These are phyloP conservation scores for Novymonas esmeraldas DNA, from an alignment of 208 protist species.

Conservation along the genomic window DNA sequence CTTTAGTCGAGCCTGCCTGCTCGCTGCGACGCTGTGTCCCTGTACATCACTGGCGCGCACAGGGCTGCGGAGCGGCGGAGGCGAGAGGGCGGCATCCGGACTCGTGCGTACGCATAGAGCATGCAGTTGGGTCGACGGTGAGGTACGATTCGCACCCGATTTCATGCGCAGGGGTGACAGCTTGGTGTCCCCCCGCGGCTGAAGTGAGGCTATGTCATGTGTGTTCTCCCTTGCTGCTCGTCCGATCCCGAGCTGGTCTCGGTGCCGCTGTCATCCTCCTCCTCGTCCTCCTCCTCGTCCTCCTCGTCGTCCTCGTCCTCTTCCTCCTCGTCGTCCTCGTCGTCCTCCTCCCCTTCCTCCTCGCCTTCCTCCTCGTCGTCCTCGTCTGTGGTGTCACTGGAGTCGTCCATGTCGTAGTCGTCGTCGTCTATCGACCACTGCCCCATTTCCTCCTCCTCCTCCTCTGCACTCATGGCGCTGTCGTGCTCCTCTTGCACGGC, in stretches of 20 bases:
- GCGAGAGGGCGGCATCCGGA: too few species aligned
- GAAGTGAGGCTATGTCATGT: too few species aligned
- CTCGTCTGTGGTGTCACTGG: constrained; percentile 20
- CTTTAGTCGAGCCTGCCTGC: constrained; percentile 11
- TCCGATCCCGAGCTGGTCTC: constrained; percentile 9
- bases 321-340: constrained; percentile 29
- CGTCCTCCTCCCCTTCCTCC: constrained; percentile 22
- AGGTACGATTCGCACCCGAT: too few species aligned
- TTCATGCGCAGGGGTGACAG: background rate
- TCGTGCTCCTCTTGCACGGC: constrained; percentile 41
- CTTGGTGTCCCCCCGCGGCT: constrained; percentile 4
- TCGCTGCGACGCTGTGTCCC: constrained; percentile 1
- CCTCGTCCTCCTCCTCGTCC: constrained; percentile 14
- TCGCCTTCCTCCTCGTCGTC: constrained; percentile 31
- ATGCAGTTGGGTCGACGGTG: too few species aligned
- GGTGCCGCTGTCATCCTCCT: constrained; percentile 8
- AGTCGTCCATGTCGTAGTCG: constrained; percentile 33
- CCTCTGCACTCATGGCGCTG: constrained; percentile 42
- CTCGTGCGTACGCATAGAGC: too few species aligned
- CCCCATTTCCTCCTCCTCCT: constrained; percentile 57
- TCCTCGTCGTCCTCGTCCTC: constrained; percentile 15
- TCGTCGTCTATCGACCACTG: constrained; percentile 39
- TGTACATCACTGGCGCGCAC: too few species aligned
- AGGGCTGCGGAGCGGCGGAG: too few species aligned
- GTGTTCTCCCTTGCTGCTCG: too few species aligned